Percentiles rank a stretch among this genome's conserved stretches.
Conservation (phyloP, 148 eudicot species). For the Persicaria tinctoria region DNA sequence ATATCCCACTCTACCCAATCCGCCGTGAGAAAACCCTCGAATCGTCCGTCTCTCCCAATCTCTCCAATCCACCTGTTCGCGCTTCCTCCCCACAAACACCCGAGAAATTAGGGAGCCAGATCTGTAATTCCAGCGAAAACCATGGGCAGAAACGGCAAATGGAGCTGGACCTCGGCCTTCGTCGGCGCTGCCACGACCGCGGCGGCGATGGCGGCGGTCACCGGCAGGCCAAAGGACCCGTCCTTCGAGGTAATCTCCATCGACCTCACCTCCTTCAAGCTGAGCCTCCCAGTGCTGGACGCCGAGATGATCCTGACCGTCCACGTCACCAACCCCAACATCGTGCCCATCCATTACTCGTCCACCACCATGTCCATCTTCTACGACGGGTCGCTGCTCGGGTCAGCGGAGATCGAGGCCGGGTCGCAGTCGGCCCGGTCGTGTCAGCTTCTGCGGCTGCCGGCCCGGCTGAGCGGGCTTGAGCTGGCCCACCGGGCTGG, state of each 20-base stretch:
- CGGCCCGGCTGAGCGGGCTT: constrained; percentile 69
- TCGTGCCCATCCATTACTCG: constrained; percentile 50
- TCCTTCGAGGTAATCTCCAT: constrained; percentile 61
- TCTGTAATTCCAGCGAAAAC: neutral
- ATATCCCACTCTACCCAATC: neutral
- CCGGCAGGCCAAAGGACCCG: constrained; percentile 57
- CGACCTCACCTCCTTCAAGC: constrained; percentile 61
- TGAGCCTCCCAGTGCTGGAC: constrained; percentile 62
- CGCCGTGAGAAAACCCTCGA: neutral
- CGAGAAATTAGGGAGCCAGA: neutral
- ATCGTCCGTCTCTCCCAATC: neutral
- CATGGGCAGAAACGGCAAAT: constrained; percentile 24
- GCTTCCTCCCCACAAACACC: neutral
- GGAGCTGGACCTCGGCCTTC: constrained; percentile 66
- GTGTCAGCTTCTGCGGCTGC: constrained; percentile 48
- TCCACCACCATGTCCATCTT: constrained; percentile 63
- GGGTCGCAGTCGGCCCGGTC: constrained; percentile 67
- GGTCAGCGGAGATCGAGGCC: constrained; percentile 56
- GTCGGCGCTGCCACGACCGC: constrained; percentile 63
- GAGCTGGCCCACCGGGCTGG: constrained; percentile 60
- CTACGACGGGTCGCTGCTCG: constrained; percentile 68
- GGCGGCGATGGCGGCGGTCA: constrained; percentile 31
- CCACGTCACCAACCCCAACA: constrained; percentile 90
- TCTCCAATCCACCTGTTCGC: neutral
- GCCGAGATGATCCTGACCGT: constrained; percentile 73